Conservation (phyloP, 164 flowering plant species). For the Amborella trichopoda region DNA sequence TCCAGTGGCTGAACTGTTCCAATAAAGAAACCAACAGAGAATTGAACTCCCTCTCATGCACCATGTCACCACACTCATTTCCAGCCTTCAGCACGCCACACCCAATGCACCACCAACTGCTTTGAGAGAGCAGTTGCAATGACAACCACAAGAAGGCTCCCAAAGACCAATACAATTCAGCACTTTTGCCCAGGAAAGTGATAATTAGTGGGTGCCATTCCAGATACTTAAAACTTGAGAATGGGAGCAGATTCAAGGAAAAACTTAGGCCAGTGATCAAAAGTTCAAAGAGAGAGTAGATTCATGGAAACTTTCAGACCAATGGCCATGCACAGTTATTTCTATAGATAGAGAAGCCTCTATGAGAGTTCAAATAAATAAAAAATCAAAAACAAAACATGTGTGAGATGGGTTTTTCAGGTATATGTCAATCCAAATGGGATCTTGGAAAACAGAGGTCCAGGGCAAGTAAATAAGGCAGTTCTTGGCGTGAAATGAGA, state of each 20-base stretch:
- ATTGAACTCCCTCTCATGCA: slow-evolving; percentile 65
- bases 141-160: background rate
- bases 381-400: background rate
- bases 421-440: slow-evolving; percentile 28
- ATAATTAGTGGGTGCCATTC: background rate
- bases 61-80: slow-evolving; percentile 72
- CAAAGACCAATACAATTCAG: background rate
- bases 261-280: too few species aligned
- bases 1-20: slow-evolving; percentile 30
- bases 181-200: too few species aligned
- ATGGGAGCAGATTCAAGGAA: too few species aligned
- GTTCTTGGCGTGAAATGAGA: too few species aligned
- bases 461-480: too few species aligned
- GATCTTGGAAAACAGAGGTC: slow-evolving; percentile 15
- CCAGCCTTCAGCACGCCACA: slow-evolving; percentile 42
- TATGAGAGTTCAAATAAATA: background rate
- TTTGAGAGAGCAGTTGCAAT: background rate
- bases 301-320: too few species aligned
- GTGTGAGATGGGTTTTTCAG: background rate
- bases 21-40: slow-evolving; percentile 35
- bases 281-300: too few species aligned
- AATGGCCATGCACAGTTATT: background rate
- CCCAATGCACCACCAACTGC: background rate
- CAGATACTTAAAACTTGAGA: background rate
- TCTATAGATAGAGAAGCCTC: background rate